Percentiles rank a stretch among this genome's conserved stretches.
phyloP scores from a whole-genome alignment of 2,329 filamentous ascomycete genomes.

The Trichoderma sp. region DNA sequence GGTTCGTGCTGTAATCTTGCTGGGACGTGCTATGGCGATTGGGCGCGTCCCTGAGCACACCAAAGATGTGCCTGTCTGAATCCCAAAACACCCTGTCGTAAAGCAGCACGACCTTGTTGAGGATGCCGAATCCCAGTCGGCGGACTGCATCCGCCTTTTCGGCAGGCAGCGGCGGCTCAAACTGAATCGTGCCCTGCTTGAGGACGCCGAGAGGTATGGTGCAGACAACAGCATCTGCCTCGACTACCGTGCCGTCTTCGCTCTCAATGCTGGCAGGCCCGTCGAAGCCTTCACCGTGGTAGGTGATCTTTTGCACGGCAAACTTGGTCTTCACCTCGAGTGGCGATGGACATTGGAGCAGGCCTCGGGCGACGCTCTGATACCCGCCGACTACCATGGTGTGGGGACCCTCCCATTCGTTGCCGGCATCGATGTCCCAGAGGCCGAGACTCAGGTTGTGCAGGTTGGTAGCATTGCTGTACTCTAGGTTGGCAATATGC shows the following conservation, averaged over 20 bases:
- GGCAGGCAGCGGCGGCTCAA: conserved; percentile 83
- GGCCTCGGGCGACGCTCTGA: conserved; percentile 84
- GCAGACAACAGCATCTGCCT: conserved; percentile 89
- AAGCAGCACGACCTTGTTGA: conserved; percentile 94
- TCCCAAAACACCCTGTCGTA: conserved; percentile 94
- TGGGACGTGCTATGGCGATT: conserved; percentile 73
- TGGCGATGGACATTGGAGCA: conserved; percentile 74
- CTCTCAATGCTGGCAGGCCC: conserved; percentile 68
- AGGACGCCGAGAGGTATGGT: conserved; percentile 89
- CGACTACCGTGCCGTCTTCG: conserved; percentile 72
- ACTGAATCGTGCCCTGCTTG: conserved; percentile 79
- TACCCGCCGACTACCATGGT: conserved; percentile 94
- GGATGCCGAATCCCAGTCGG: conserved; percentile 85
- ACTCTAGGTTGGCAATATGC: conserved; percentile 98
- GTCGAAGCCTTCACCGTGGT: conserved; percentile 54
- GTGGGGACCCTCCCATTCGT: conserved; percentile 95
- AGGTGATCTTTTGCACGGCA: conserved; percentile 70
- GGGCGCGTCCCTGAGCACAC: conserved; percentile 75
- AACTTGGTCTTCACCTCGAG: conserved; percentile 77
- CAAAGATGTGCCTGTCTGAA: conserved; percentile 86
- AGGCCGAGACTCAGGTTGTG: conserved; percentile 83
- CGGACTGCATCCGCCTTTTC: conserved; percentile 83
- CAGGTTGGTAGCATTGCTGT: conserved; percentile 90
- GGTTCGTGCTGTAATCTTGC: conserved; percentile 73
- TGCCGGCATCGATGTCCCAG: conserved; percentile 97